Evolutionary conservation across 116 monocot genomes (phyloP).

Genomic region (Iris pallida): DNA sequence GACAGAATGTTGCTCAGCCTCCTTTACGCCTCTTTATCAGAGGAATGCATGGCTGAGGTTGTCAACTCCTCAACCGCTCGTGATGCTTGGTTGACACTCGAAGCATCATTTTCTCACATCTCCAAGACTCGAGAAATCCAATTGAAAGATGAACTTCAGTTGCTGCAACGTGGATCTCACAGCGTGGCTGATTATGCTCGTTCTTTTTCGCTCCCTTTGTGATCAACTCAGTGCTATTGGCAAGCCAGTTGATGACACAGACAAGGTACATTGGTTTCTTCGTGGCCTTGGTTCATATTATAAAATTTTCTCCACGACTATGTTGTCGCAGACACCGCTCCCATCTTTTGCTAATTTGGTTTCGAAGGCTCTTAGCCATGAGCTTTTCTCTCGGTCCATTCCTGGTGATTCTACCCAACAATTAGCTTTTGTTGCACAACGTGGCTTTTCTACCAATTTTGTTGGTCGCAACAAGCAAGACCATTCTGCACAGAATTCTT

Average conservation of each 20-base stretch:
- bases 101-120: neutral
- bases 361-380: neutral
- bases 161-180: neutral
- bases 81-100: slow-evolving; percentile 1
- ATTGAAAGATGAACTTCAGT: slow-evolving; percentile 7
- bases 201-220: neutral
- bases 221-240: neutral
- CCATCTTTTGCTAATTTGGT: neutral
- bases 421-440: neutral
- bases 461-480: too few relatives aligned
- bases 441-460: neutral
- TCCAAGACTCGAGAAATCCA: slow-evolving; percentile 4
- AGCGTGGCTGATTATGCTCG: neutral
- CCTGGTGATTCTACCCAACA: neutral
- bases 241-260: neutral
- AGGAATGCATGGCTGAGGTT: neutral
- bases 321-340: neutral
- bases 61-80: neutral
- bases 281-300: neutral
- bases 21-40: neutral
- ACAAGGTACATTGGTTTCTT: neutral
- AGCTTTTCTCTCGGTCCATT: neutral
- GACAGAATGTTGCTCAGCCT: neutral
- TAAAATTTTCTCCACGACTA: neutral
- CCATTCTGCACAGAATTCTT: neutral